Evolutionary conservation across 768 basidiomycete genomes (phyloP).

Genomic region (Rhizopogon vulgaris): DNA sequence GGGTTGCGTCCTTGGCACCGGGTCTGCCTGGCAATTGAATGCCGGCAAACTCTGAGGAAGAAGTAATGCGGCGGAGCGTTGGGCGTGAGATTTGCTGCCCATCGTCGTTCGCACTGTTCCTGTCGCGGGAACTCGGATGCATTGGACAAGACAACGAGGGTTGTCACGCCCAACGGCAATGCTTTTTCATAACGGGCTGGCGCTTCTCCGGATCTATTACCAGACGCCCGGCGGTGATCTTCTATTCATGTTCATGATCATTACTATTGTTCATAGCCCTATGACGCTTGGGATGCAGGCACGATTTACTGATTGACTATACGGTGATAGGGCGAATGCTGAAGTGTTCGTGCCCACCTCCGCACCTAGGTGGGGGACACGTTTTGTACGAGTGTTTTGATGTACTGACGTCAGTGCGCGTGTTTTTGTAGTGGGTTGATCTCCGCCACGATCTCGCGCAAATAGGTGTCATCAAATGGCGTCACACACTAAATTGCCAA

Average conservation of each 20-base stretch:
- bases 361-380: constrained; percentile 68
- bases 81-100: neutral
- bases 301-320: constrained; percentile 26
- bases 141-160: constrained; percentile 3
- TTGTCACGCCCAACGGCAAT: constrained; percentile 1
- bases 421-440: constrained; percentile 47
- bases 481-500: constrained; percentile 14
- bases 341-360: constrained; percentile 86
- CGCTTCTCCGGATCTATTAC: constrained; percentile 4
- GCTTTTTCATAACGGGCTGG: neutral
- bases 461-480: constrained; percentile 26
- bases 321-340: constrained; percentile 51
- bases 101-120: neutral
- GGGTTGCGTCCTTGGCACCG: neutral
- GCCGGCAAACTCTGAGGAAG: neutral
- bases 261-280: constrained; percentile 5
- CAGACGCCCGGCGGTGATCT: neutral
- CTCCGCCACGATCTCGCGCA: constrained; percentile 50
- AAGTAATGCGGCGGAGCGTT: neutral
- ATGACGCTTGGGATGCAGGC: constrained; percentile 7
- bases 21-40: neutral
- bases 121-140: neutral
- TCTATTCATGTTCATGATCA: neutral
- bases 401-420: constrained; percentile 22
- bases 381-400: constrained; percentile 1